Conservation (phyloP, 106 monocot genomes). For the Vanilla planifolia region DNA sequence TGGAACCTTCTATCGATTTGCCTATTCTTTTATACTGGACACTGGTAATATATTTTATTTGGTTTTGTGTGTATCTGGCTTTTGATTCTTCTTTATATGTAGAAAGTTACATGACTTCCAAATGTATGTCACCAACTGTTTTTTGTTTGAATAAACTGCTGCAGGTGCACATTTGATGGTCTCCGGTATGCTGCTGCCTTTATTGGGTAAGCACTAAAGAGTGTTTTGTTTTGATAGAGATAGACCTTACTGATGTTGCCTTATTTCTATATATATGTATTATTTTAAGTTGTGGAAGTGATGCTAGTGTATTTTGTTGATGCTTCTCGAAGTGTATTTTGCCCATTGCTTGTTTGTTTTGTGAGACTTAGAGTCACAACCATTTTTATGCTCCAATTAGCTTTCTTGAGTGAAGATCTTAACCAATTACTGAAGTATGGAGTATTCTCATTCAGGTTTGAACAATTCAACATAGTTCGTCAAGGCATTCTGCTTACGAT, state of each 20-base stretch:
- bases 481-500: constrained; percentile 77
- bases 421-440: background rate
- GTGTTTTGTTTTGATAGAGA: background rate
- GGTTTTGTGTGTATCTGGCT: too few relatives aligned
- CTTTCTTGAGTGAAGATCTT: background rate
- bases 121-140: too few relatives aligned
- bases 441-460: constrained; percentile 54
- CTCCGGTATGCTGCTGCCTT: constrained; percentile 94
- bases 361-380: background rate
- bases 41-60: constrained; percentile 46
- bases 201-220: constrained; percentile 57
- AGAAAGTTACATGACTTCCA: too few relatives aligned
- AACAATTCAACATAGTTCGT: constrained; percentile 73
- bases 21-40: constrained; percentile 85
- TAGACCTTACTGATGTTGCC: background rate
- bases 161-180: constrained; percentile 97
- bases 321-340: too few relatives aligned
- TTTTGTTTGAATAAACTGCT: constrained; percentile 10
- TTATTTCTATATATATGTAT: too few relatives aligned
- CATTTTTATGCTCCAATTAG: background rate
- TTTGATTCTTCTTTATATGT: too few relatives aligned
- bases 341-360: too few relatives aligned
- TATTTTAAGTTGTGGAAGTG: too few relatives aligned
- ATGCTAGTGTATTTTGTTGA: too few relatives aligned
- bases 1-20: constrained; percentile 85